Conservation (phyloP, 2,329 filamentous ascomycete species). For the Zymoseptoria crescenta region DNA sequence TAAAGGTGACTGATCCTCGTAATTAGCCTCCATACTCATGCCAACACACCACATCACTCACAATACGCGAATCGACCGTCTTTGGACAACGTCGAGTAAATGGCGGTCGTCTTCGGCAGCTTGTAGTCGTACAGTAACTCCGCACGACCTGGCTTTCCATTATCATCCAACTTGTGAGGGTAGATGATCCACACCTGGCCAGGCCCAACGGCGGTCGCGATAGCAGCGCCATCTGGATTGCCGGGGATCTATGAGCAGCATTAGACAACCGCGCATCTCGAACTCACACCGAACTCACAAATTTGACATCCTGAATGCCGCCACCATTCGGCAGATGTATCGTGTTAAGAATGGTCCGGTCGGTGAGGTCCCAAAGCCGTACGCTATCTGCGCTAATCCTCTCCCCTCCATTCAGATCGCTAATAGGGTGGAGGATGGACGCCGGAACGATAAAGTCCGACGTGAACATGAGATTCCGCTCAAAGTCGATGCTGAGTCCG, state of each 20-base stretch:
- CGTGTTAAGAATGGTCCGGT: constrained; percentile 50
- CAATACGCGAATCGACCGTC: constrained; percentile 51
- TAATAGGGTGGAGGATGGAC: constrained; percentile 52
- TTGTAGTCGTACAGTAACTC: constrained; percentile 53
- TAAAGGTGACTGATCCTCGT: constrained; percentile 41
- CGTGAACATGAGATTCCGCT: constrained; percentile 51
- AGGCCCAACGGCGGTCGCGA: constrained; percentile 53
- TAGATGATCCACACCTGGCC: constrained; percentile 60
- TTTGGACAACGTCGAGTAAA: constrained; percentile 53
- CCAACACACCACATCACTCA: background rate
- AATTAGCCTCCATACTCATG: background rate
- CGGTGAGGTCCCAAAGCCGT: constrained; percentile 50
- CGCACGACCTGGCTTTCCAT: constrained; percentile 51
- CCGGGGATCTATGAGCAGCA: constrained; percentile 41
- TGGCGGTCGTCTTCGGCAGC: constrained; percentile 49
- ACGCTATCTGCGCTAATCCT: constrained; percentile 46
- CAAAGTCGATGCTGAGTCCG: constrained; percentile 51
- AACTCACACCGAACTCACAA: constrained; percentile 22
- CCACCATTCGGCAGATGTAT: constrained; percentile 53
- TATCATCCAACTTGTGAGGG: constrained; percentile 48
- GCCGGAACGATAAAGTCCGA: constrained; percentile 57
- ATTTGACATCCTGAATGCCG: constrained; percentile 59
- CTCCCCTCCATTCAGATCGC: constrained; percentile 37
- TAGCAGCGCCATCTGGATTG: constrained; percentile 49
- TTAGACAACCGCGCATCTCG: background rate